A percentile compares a stretch with the other conserved stretches of the same genome.
These are phyloP conservation scores for Candida parachauliodes DNA, from an alignment of 805 yeast genomes.

Conservation along the genomic window DNA sequence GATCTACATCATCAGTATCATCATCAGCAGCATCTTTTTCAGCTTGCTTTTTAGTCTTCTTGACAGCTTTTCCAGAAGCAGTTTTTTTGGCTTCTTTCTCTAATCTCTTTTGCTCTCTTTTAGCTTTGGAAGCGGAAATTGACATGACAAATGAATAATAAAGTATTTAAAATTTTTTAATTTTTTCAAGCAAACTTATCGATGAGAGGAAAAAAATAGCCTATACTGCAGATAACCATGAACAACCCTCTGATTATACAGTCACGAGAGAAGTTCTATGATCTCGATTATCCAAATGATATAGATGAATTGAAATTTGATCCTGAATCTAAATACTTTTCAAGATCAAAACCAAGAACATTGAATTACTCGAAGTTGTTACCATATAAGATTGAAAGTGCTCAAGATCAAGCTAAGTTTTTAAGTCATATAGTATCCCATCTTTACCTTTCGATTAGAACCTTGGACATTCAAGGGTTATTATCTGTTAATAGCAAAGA, in stretches of 20 bases:
- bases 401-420: constrained; percentile 66
- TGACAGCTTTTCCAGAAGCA: constrained; percentile 68
- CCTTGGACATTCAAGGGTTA: constrained; percentile 71
- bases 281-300: constrained; percentile 51
- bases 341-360: constrained; percentile 39
- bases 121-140: constrained; percentile 91
- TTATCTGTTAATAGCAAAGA: constrained; percentile 67
- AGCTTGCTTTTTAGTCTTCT: constrained; percentile 58
- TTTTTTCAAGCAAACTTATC: constrained; percentile 3
- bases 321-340: constrained; percentile 33
- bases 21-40: constrained; percentile 47
- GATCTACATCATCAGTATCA: constrained; percentile 61
- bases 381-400: constrained; percentile 74
- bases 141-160: constrained; percentile 28
- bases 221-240: constrained; percentile 7
- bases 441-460: constrained; percentile 70
- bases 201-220: constrained; percentile 2
- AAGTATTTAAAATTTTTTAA: constrained; percentile 3
- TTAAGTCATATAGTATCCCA: constrained; percentile 77
- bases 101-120: constrained; percentile 95
- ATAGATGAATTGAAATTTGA: constrained; percentile 26
- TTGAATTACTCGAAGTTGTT: constrained; percentile 43
- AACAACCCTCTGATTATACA: constrained; percentile 24
- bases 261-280: constrained; percentile 36
- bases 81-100: constrained; percentile 45